Evolutionary conservation across 2,329 filamentous ascomycete species (phyloP), one percentile per base, ranked within the genome.

Genomic region (Exophiala calicioides): DNA sequence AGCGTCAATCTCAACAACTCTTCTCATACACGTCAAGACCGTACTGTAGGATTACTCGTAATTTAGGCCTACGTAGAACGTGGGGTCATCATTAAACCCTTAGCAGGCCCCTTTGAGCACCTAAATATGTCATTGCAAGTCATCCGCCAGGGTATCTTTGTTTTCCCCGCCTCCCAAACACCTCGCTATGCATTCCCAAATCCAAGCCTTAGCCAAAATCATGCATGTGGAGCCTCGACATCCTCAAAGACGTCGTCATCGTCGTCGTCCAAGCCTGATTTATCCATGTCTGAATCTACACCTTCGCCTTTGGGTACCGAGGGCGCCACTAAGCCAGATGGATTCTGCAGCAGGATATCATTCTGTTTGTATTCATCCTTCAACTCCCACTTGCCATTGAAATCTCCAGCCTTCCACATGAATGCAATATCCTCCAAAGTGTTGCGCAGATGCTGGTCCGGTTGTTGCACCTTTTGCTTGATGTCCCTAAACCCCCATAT

Each of bases 401-500:
- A 58, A 38, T 60, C 58, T 26, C 58, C 58, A 5, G 48, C 38
- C 21, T 53, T 53, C 43, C 53, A 56, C 55, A 59, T 55, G 29
- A 53, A 51, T 5, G 57, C 58, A 20, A 60, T 57, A 16, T 58
- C 53, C 9, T 90, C 86, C 57, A 98, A 71, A 1, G 84, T 85
- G 64, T 93, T 82, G 44, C 91, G 89, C 52, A 98, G 80, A 66
- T 90, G 97, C n/a, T 86, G 84, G 65, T 97, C 93, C 1, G 93
- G 93, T 69, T 98, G 93, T 50, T 84, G 80, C 29, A 94, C 80
- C 51, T 79, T 74, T 39, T 82, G 77, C 55, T 89, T 88, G 58
- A 98, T 79, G 4, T 86, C 81, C 63, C 88, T 90, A 76, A 97
- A 87, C n/a, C 86, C 84, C 90, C 91, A 98, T 69, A 93, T 97